Evolutionary conservation across 306 rosid species (phyloP).

Genomic region (Amphicarpaea edgeworthii): DNA sequence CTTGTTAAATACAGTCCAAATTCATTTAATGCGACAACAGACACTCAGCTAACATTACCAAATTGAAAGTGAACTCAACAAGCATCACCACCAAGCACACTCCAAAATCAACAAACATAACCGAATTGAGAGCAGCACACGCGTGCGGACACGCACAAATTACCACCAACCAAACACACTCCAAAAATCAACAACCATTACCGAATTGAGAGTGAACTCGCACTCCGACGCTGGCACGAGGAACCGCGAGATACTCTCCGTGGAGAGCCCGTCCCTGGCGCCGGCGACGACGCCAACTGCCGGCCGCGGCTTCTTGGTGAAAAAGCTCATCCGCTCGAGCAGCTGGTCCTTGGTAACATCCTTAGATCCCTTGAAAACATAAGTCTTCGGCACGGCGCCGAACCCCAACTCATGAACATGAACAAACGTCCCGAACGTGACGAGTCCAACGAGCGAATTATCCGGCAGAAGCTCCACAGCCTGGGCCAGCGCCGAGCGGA

Average conservation of each 20-base stretch:
- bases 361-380: constrained; percentile 83
- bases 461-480: constrained; percentile 87
- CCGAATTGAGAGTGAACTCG: constrained; percentile 85
- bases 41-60: neutral
- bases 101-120: neutral
- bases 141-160: too few relatives aligned
- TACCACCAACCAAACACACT: neutral
- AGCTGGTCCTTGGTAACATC: constrained; percentile 84
- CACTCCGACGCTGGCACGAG: constrained; percentile 82
- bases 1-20: neutral
- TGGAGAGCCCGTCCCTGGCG: constrained; percentile 82
- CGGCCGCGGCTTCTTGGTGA: constrained; percentile 79
- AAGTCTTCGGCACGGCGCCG: constrained; percentile 71
- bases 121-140: too few relatives aligned
- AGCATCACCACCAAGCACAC: neutral
- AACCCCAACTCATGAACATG: constrained; percentile 95
- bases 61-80: neutral
- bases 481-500: constrained; percentile 76
- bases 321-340: constrained; percentile 89
- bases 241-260: constrained; percentile 82
- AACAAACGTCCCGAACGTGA: constrained; percentile 82
- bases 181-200: constrained; percentile 38
- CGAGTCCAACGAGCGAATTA: constrained; percentile 81
- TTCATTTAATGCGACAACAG: neutral
- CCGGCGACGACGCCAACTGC: constrained; percentile 85